Evolutionary conservation across 1,139 yeast species (phyloP), one percentile per base, ranked within the genome.

Genomic region (Taiozyma sp.): DNA sequence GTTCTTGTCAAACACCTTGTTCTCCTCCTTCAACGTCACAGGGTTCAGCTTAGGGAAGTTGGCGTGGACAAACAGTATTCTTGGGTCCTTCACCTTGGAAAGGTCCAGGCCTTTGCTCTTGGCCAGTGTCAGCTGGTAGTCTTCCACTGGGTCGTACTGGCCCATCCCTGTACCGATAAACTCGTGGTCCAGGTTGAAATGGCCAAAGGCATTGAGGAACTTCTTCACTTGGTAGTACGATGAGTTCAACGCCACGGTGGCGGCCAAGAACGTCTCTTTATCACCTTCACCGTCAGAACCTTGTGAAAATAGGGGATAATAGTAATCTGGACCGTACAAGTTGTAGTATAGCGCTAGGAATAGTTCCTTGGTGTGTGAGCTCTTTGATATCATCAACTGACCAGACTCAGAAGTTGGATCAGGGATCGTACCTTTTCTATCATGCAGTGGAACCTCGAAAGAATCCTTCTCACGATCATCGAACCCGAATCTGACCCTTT

Each of bases 271-370:
- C 0, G 96, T 88, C 65, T 90, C 97, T 65, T 89, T 90, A 66
- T 90, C 96, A 55, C 96, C 96, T 70, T 88, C 96, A 44, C 97
- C 96, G 52, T 84, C 87, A 0, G 88, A 81, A 14, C 92, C 92
- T 69, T 89, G 96, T 1, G 93, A 84, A 50, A 90, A 79, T 46
- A 90, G 75, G n/a, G 95, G 95, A 67, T 89, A 90, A 64, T 79
- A 90, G 70, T 83, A 82, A 19, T 78, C 76, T 7, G 93, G 95
- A 0, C 96, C 96, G 64, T 81, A 85, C 42, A 87, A 68, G 64
- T 89, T 90, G 69, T 89, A 90, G 68, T 88, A 89, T 39, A 87
- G 69, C 0, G 96, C 82, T 50, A 90, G 68, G 49, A 88, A 65
- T 51, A 89, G 68, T 12, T 88, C 81, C 57, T 78, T 78, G 51